Evolutionary conservation across 305 asterid genomes (phyloP).

Genomic region (Solanum hybrid): DNA sequence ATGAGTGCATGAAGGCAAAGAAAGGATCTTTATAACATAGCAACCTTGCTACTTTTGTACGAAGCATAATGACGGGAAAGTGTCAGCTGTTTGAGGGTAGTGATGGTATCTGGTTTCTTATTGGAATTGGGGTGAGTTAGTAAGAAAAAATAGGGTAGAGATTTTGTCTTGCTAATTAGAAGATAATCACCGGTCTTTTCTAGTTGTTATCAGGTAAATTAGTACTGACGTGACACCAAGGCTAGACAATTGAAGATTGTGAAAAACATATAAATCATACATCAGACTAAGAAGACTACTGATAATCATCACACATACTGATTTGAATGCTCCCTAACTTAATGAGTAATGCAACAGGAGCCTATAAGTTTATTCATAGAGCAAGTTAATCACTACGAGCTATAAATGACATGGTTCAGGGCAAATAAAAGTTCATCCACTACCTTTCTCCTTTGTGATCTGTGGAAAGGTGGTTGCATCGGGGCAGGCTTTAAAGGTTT

Average conservation of each 20-base stretch:
- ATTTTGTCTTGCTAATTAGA: neutral
- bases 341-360: neutral
- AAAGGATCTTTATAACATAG: neutral
- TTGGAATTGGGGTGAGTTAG: neutral
- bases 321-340: neutral
- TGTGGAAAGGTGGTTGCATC: neutral
- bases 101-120: neutral
- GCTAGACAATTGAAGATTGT: neutral
- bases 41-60: neutral
- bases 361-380: neutral
- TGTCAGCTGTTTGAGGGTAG: neutral
- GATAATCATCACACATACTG: neutral
- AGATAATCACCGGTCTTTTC: neutral
- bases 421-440: neutral
- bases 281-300: neutral
- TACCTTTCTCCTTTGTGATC: neutral
- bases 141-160: neutral
- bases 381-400: neutral
- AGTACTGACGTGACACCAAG: neutral
- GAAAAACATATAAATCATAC: neutral
- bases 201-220: neutral
- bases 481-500: neutral
- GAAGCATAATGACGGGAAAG: neutral
- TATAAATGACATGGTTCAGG: neutral
- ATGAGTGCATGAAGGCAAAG: neutral